A percentile compares a stretch with the other conserved stretches of the same genome.
These are phyloP conservation scores for Endocarpon pusillum DNA, from an alignment of 495 filamentous ascomycete genomes.

Conservation along the genomic window DNA sequence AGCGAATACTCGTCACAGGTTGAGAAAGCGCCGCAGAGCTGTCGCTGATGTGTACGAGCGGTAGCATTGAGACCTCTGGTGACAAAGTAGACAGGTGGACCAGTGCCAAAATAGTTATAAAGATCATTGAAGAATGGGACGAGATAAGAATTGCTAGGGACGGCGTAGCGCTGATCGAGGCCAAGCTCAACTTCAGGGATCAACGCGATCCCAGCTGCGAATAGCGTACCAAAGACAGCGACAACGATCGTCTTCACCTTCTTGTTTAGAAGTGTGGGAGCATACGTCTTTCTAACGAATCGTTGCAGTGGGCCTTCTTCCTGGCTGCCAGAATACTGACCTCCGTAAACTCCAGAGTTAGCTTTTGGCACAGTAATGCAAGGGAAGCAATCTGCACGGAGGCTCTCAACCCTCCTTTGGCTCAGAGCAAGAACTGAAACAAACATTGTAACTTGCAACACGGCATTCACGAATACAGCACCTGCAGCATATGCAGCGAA, in stretches of 20 bases:
- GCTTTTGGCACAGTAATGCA: constrained; percentile 61
- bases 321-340: constrained; percentile 40
- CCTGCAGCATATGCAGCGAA: constrained; percentile 94
- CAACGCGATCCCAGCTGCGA: constrained; percentile 66
- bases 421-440: constrained; percentile 81
- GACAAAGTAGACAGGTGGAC: constrained; percentile 94
- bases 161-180: constrained; percentile 82
- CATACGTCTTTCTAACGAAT: constrained; percentile 81
- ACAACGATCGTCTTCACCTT: constrained; percentile 61
- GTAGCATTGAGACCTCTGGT: constrained; percentile 66
- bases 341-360: constrained; percentile 32
- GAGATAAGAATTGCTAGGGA: constrained; percentile 82
- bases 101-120: constrained; percentile 76
- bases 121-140: constrained; percentile 92
- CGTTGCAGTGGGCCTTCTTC: constrained; percentile 67
- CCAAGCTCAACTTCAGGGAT: constrained; percentile 75
- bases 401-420: constrained; percentile 68
- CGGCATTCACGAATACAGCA: constrained; percentile 88
- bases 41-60: constrained; percentile 51
- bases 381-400: constrained; percentile 85
- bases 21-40: constrained; percentile 81
- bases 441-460: constrained; percentile 93
- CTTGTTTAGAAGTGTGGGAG: constrained; percentile 60
- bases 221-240: constrained; percentile 68
- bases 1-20: constrained; percentile 72